Conservation (phyloP, 768 basidiomycete genomes). For the Phlebiopsis gigantea region DNA sequence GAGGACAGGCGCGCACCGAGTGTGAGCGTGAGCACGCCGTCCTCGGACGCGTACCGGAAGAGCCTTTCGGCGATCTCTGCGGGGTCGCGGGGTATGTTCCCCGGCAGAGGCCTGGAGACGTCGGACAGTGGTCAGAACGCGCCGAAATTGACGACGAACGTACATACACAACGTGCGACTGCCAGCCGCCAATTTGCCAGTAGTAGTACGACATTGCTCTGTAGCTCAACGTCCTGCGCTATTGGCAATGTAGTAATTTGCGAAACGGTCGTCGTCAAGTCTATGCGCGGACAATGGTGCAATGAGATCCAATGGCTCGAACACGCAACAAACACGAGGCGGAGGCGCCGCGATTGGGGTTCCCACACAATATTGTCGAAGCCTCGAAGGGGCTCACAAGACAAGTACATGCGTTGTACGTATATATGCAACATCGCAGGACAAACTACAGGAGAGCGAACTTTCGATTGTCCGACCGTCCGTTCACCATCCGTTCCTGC, state of each 20-base stretch:
- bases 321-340: neutral
- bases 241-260: neutral
- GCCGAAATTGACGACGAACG: neutral
- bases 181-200: neutral
- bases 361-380: neutral
- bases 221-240: neutral
- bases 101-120: neutral
- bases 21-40: neutral
- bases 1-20: conserved; percentile 1
- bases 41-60: neutral
- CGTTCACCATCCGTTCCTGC: conserved; percentile 15
- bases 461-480: conserved; percentile 18
- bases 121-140: neutral
- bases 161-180: neutral
- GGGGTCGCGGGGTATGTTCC: neutral
- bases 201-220: neutral
- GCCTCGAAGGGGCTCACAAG: neutral
- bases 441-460: conserved; percentile 14
- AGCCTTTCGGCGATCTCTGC: neutral
- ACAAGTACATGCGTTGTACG: neutral
- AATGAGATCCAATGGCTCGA: no score
- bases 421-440: conserved; percentile 12
- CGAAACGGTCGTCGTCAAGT: neutral
- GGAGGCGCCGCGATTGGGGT: neutral
- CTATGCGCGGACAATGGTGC: no score